Conservation (phyloP, 768 basidiomycete genomes). For the Amanita molliuscula region DNA sequence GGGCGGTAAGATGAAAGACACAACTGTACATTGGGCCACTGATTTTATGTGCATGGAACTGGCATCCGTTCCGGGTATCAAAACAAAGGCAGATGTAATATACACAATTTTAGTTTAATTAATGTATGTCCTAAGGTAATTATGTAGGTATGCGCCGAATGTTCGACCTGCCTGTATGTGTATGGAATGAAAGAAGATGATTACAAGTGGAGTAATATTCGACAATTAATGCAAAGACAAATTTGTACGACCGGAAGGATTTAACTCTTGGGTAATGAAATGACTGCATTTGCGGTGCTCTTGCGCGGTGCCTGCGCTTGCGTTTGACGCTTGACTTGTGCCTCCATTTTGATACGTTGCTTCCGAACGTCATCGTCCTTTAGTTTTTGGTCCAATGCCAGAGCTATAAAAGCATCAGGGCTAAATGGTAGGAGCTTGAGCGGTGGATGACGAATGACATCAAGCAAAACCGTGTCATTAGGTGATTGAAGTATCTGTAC, state of each 20-base stretch:
- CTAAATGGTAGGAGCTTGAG: slow-evolving; percentile 42
- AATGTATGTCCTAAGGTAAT: too few relatives aligned
- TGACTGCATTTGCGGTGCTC: slow-evolving; percentile 8
- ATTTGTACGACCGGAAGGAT: not conserved
- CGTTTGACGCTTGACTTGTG: slow-evolving; percentile 55
- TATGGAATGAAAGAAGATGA: not conserved
- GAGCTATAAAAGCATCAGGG: slow-evolving; percentile 53
- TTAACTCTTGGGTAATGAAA: slow-evolving; percentile 17
- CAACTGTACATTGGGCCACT: too few relatives aligned
- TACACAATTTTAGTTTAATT: too few relatives aligned
- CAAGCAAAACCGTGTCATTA: slow-evolving; percentile 36
- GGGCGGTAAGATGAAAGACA: too few relatives aligned
- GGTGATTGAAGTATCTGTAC: slow-evolving; percentile 44
- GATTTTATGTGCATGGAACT: too few relatives aligned
- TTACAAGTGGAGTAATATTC: not conserved
- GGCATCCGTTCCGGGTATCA: too few relatives aligned
- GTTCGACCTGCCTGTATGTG: too few relatives aligned
- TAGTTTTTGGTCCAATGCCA: slow-evolving; percentile 53
- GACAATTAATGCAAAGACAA: not conserved
- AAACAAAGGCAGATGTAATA: too few relatives aligned
- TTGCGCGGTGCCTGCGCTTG: slow-evolving; percentile 21
- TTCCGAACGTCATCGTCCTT: slow-evolving; percentile 76
- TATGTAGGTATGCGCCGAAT: too few relatives aligned
- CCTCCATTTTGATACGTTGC: slow-evolving; percentile 65
- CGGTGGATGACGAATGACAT: slow-evolving; percentile 40